phyloP scores from a whole-genome alignment of 768 basidiomycete species.

The Psilocybe sp. region DNA sequence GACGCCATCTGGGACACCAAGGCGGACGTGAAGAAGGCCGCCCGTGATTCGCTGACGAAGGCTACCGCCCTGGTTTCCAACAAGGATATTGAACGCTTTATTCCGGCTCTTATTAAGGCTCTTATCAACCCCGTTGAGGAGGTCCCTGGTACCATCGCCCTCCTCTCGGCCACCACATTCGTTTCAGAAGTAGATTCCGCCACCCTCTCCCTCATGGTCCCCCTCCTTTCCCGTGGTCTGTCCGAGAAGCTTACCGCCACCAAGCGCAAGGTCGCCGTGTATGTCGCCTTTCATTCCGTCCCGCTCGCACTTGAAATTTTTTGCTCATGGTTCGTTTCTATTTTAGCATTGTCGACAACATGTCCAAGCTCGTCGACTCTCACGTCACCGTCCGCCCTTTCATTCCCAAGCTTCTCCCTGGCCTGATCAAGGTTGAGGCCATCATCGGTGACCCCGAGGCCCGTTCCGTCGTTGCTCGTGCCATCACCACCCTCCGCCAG shows the following conservation, averaged over 20 bases:
- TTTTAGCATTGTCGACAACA: constrained; percentile 91
- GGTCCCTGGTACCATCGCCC: constrained; percentile 90
- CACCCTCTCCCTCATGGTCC: constrained; percentile 97
- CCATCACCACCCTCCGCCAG: constrained; percentile 93
- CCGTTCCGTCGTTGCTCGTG: constrained; percentile 85
- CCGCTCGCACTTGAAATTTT: constrained; percentile 12
- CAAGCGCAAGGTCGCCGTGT: constrained; percentile 98
- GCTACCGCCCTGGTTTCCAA: constrained; percentile 93
- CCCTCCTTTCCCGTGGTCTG: constrained; percentile 90
- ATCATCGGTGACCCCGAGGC: constrained; percentile 98
- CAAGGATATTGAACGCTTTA: constrained; percentile 97
- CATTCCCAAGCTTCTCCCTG: constrained; percentile 92
- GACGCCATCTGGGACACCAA: constrained; percentile 99
- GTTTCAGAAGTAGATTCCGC: constrained; percentile 99
- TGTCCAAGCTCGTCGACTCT: constrained; percentile 97
- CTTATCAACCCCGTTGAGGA: constrained; percentile 99
- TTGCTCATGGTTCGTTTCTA: constrained; percentile 5
- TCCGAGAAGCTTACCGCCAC: constrained; percentile 92
- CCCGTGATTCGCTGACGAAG: constrained; percentile 91
- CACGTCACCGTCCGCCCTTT: constrained; percentile 94
- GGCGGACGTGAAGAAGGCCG: constrained; percentile 97
- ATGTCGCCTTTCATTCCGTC: constrained; percentile 31
- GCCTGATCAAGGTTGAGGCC: constrained; percentile 92
- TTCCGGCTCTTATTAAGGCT: constrained; percentile 96
- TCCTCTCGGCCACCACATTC: constrained; percentile 98